Percentiles rank a stretch among this genome's conserved stretches.
phyloP scores from a whole-genome alignment of 306 rosid genomes.

The Rosa rugosa region DNA sequence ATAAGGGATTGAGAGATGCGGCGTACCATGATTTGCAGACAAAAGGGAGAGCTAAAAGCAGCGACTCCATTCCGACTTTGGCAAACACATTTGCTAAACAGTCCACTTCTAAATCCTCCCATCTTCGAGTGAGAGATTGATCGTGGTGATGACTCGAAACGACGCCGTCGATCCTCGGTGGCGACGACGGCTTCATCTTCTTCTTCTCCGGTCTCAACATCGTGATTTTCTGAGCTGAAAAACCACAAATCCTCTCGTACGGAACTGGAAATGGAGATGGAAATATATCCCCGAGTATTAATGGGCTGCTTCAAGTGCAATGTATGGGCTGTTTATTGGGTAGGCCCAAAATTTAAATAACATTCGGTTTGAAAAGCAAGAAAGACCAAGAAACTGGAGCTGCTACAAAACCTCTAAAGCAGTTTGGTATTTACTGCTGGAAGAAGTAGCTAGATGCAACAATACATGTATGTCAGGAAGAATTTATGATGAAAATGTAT shows the following conservation, averaged over 20 bases:
- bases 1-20: background rate
- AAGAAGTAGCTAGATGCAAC: no score
- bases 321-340: background rate
- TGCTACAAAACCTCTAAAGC: no score
- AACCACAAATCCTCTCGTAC: no score
- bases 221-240: background rate
- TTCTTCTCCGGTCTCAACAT: background rate
- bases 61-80: background rate
- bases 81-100: background rate
- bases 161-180: background rate
- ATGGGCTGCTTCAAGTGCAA: background rate
- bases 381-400: no score
- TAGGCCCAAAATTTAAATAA: background rate
- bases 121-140: background rate
- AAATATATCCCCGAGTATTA: background rate
- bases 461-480: no score
- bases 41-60: background rate
- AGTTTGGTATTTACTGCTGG: no score
- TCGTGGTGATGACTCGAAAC: background rate
- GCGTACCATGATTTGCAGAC: slow-evolving; percentile 9
- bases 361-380: no score
- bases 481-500: no score
- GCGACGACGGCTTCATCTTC: background rate
- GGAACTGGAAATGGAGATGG: no score
- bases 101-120: background rate